phyloP scores from a whole-genome alignment of 805 yeast species.

The Wickerhamiella parazyma region DNA sequence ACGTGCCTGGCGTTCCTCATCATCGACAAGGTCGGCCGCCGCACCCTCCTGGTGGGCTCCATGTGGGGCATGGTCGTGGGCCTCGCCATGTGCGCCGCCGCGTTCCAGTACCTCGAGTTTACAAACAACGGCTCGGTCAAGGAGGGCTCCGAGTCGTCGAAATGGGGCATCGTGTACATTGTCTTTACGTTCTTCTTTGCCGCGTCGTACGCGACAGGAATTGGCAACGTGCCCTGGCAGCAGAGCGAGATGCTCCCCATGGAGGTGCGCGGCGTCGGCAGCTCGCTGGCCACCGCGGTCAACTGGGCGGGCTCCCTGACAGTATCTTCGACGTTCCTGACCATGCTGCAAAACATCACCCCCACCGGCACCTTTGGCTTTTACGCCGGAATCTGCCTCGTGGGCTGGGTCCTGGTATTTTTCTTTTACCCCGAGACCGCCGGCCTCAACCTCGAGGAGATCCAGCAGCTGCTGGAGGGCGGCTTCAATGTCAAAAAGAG shows the following conservation, averaged over 20 bases:
- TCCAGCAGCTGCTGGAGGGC: constrained; percentile 61
- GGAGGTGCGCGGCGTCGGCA: constrained; percentile 83
- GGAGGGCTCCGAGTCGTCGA: constrained; percentile 25
- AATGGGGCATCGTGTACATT: constrained; percentile 82
- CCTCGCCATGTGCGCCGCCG: constrained; percentile 69
- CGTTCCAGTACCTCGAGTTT: constrained; percentile 74
- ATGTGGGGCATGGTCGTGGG: constrained; percentile 75
- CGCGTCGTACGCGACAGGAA: constrained; percentile 84
- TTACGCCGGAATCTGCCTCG: constrained; percentile 66
- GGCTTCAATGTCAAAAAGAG: constrained; percentile 78
- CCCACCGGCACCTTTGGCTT: constrained; percentile 91
- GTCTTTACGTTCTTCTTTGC: constrained; percentile 76
- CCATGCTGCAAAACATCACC: constrained; percentile 85
- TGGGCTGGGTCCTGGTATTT: constrained; percentile 60
- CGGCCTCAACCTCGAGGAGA: constrained; percentile 82
- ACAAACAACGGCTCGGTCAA: constrained; percentile 35
- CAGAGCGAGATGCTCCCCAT: constrained; percentile 92
- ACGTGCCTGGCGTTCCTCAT: constrained; percentile 75
- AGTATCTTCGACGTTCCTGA: constrained; percentile 81
- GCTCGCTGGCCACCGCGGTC: constrained; percentile 79
- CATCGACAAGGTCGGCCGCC: constrained; percentile 80
- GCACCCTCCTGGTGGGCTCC: constrained; percentile 64
- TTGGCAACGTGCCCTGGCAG: constrained; percentile 98
- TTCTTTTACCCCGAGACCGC: constrained; percentile 88
- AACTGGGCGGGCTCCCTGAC: constrained; percentile 93